Percentiles rank a stretch among this genome's conserved stretches.
Conservation (phyloP, 805 yeast species). For the Saccharomycopsis sp. region DNA sequence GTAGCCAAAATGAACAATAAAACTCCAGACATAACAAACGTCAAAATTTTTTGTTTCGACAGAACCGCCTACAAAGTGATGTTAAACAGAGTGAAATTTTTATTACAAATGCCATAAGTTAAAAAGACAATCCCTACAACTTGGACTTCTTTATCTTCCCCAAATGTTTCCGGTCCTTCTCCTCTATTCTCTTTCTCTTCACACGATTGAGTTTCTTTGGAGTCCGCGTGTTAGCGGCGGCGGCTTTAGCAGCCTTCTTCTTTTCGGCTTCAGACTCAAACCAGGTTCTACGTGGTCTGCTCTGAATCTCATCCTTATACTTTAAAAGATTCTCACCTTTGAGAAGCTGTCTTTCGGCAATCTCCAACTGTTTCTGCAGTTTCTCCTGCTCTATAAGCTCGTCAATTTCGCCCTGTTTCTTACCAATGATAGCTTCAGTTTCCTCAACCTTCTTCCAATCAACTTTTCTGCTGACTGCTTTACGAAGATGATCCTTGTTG, state of each 20-base stretch:
- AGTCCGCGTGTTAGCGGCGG: not conserved
- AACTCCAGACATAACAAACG: too few species aligned
- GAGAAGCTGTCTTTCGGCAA: constrained; percentile 85
- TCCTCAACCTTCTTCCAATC: constrained; percentile 82
- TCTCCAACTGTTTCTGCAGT: constrained; percentile 74
- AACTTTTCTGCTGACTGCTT: constrained; percentile 84
- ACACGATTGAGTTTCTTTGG: constrained; percentile 16
- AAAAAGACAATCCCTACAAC: not conserved
- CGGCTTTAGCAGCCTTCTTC: constrained; percentile 1
- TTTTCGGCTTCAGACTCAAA: constrained; percentile 43
- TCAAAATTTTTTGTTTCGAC: not conserved
- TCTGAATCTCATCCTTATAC: constrained; percentile 72
- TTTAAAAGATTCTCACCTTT: constrained; percentile 81
- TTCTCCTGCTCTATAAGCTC: constrained; percentile 86
- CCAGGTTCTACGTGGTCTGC: constrained; percentile 97
- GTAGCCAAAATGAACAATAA: too few species aligned
- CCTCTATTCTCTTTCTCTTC: constrained; percentile 20
- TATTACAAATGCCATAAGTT: too few species aligned
- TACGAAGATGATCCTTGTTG: constrained; percentile 28
- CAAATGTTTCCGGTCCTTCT: constrained; percentile 2
- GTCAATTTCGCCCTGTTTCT: constrained; percentile 52
- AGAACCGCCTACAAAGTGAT: not conserved
- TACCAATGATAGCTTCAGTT: constrained; percentile 52
- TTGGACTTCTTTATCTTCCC: constrained; percentile 6
- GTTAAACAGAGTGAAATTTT: too few species aligned